A percentile compares a stretch with the other conserved stretches of the same genome.
Conservation (phyloP, 441 rosid species). For the Cnidoscolus chayamansa region DNA sequence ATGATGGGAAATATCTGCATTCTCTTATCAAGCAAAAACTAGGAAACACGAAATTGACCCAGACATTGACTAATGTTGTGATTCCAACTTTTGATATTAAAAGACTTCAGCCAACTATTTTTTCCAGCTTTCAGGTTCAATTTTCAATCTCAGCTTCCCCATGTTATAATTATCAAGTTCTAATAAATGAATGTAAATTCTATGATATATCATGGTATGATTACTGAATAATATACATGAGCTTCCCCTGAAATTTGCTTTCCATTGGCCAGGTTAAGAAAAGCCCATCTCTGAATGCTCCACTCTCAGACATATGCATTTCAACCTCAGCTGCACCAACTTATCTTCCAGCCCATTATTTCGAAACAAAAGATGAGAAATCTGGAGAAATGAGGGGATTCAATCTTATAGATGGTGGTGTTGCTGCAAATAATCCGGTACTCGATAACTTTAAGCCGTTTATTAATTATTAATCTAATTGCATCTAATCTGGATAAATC, state of each 20-base stretch:
- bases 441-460: not conserved
- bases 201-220: not conserved
- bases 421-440: conserved; percentile 64
- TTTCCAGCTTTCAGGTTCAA: conserved; percentile 50
- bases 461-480: no score
- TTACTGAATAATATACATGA: not conserved
- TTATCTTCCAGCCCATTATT: conserved; percentile 54
- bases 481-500: not conserved
- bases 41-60: conserved; percentile 37
- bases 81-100: conserved; percentile 70
- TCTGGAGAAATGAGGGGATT: conserved; percentile 35
- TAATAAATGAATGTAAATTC: not conserved
- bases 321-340: conserved; percentile 69
- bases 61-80: conserved; percentile 53
- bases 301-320: conserved; percentile 55
- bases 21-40: conserved; percentile 32
- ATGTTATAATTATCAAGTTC: no score
- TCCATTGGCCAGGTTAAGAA: conserved; percentile 25
- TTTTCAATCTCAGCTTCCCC: no score
- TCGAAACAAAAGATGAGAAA: conserved; percentile 38
- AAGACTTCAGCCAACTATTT: conserved; percentile 56
- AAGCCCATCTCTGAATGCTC: conserved; percentile 33
- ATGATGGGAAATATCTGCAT: conserved; percentile 50
- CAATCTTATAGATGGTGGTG: conserved; percentile 67
- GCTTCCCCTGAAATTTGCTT: not conserved